Evolutionary conservation across 2,329 filamentous ascomycete species (phyloP).

Genomic region (Karstenula rhodostoma): DNA sequence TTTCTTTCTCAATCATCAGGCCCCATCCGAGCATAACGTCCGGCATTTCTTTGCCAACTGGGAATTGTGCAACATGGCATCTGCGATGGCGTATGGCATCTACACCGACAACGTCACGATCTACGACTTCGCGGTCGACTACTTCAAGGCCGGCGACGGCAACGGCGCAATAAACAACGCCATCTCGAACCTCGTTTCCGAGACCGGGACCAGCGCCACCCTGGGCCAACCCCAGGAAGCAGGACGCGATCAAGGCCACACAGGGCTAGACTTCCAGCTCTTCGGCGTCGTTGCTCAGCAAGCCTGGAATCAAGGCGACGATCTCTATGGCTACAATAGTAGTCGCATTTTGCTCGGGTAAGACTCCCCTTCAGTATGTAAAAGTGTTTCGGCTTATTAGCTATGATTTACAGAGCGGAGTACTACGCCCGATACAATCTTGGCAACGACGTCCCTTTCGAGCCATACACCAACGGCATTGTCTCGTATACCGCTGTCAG

Average conservation of each 20-base stretch:
- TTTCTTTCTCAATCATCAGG: constrained; percentile 50
- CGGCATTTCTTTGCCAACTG: constrained; percentile 56
- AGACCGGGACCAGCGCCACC: constrained; percentile 37
- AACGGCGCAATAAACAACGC: constrained; percentile 49
- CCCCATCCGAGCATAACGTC: constrained; percentile 30
- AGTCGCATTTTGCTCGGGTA: constrained; percentile 51
- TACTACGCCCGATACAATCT: constrained; percentile 55
- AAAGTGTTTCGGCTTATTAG: constrained; percentile 8
- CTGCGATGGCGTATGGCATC: constrained; percentile 53
- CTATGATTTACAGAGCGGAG: constrained; percentile 38
- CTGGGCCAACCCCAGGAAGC: constrained; percentile 54
- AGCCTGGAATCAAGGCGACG: constrained; percentile 51
- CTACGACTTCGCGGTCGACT: constrained; percentile 50
- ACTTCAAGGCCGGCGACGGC: constrained; percentile 51
- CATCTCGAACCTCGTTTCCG: constrained; percentile 40
- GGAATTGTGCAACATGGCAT: constrained; percentile 56
- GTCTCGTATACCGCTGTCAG: constrained; percentile 49
- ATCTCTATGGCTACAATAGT: constrained; percentile 48
- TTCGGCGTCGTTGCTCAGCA: constrained; percentile 54
- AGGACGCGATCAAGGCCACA: constrained; percentile 57
- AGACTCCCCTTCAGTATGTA: not conserved
- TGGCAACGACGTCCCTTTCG: constrained; percentile 54
- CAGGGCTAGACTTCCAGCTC: constrained; percentile 51
- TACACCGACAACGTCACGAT: constrained; percentile 54
- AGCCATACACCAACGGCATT: constrained; percentile 50